phyloP scores from a whole-genome alignment of 2,329 filamentous ascomycete species.

The Tothia fuscella region DNA sequence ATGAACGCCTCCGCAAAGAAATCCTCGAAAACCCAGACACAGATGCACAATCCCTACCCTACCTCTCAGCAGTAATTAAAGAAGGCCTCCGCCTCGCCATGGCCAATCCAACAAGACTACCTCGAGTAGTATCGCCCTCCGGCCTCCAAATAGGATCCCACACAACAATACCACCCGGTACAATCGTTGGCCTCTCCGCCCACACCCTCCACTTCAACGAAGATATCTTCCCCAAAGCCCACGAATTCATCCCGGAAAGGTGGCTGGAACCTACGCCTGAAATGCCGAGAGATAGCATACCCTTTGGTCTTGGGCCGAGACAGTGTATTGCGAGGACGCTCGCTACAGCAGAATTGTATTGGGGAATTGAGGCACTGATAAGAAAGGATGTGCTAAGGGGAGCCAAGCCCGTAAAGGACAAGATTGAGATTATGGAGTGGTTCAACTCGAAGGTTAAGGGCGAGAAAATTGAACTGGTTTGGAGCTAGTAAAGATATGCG shows the following conservation, averaged over 20 bases:
- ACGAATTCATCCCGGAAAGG: slow-evolving; percentile 35
- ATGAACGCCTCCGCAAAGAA: background rate
- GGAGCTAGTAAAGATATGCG: slow-evolving; percentile 6
- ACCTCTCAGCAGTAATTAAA: slow-evolving; percentile 37
- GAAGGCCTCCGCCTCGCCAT: slow-evolving; percentile 40
- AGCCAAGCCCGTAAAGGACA: slow-evolving; percentile 27
- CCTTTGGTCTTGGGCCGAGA: slow-evolving; percentile 37
- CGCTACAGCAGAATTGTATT: slow-evolving; percentile 32
- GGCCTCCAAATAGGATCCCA: slow-evolving; percentile 24
- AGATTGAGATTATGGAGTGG: slow-evolving; percentile 43
- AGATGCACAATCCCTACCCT: slow-evolving; percentile 28
- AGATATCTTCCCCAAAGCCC: slow-evolving; percentile 30
- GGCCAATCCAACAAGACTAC: slow-evolving; percentile 40
- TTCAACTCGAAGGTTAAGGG: slow-evolving; percentile 43
- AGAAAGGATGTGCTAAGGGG: slow-evolving; percentile 33
- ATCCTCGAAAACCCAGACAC: slow-evolving; percentile 11
- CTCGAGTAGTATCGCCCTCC: slow-evolving; percentile 28
- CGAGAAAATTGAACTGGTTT: slow-evolving; percentile 32
- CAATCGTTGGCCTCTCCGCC: slow-evolving; percentile 33
- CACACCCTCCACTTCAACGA: slow-evolving; percentile 37
- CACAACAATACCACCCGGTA: slow-evolving; percentile 30
- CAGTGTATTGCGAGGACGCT: slow-evolving; percentile 40
- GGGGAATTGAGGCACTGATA: slow-evolving; percentile 32
- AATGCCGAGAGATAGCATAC: slow-evolving; percentile 34
- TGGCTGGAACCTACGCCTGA: slow-evolving; percentile 31